phyloP scores from a whole-genome alignment of 345 rosid genomes.

The Eucalyptus curtisii region DNA sequence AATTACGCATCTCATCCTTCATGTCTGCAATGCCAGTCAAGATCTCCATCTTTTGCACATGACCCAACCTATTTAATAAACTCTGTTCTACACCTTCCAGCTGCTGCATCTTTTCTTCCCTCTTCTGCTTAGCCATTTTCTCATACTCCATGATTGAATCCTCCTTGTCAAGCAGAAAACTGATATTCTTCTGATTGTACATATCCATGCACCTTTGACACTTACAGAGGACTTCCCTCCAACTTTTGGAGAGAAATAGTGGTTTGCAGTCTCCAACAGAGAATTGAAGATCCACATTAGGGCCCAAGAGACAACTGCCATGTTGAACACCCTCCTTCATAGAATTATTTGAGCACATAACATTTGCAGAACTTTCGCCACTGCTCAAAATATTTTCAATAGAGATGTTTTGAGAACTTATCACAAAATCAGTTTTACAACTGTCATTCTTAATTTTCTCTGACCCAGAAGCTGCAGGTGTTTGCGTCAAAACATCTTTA shows the following conservation, averaged over 20 bases:
- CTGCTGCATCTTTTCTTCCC: slow-evolving; percentile 83
- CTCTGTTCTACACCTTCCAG: slow-evolving; percentile 61
- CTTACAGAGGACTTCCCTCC: slow-evolving; percentile 81
- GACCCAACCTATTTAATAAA: slow-evolving; percentile 66
- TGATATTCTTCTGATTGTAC: slow-evolving; percentile 44
- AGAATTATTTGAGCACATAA: slow-evolving; percentile 1
- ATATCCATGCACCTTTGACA: slow-evolving; percentile 61
- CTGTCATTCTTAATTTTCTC: slow-evolving; percentile 25
- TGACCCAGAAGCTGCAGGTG: slow-evolving; percentile 12
- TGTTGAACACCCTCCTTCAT: background rate
- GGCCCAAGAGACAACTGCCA: slow-evolving; percentile 30
- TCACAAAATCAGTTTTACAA: background rate
- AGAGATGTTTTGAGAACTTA: slow-evolving; percentile 1
- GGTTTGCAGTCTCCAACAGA: slow-evolving; percentile 37
- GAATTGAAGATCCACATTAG: background rate
- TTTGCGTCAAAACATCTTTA: slow-evolving; percentile 34
- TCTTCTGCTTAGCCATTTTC: slow-evolving; percentile 70
- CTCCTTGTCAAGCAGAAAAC: slow-evolving; percentile 66
- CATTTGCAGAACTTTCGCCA: slow-evolving; percentile 41
- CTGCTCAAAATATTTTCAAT: slow-evolving; percentile 4
- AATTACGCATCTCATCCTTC: slow-evolving; percentile 51
- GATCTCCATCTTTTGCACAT: slow-evolving; percentile 85
- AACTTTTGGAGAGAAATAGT: slow-evolving; percentile 67
- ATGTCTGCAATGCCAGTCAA: slow-evolving; percentile 81
- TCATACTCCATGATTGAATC: slow-evolving; percentile 90